phyloP scores from a whole-genome alignment of 208 protist species.

The Trypanosoma mega region DNA sequence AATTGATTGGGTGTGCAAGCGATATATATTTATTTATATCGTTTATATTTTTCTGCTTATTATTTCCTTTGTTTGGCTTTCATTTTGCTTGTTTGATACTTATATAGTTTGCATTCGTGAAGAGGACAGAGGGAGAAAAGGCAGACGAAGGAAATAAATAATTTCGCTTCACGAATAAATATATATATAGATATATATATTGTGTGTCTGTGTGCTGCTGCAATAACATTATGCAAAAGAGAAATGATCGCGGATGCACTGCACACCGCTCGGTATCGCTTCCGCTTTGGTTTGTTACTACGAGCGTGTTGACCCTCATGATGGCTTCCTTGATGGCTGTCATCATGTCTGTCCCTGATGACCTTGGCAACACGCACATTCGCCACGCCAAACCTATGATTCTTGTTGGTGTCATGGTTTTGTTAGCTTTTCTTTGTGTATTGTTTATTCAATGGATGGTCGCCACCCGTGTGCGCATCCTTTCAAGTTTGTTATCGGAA shows the following conservation, averaged over 20 bases:
- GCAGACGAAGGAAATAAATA: background rate
- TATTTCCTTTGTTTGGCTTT: background rate
- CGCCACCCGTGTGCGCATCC: background rate
- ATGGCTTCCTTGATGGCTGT: conserved; percentile 4
- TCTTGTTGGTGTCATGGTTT: conserved; percentile 7
- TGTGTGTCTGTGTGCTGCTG: too few species aligned
- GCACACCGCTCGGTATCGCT: background rate
- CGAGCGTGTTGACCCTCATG: background rate
- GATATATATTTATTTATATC: background rate
- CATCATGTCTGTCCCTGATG: conserved; percentile 5
- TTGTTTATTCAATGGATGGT: conserved; percentile 9
- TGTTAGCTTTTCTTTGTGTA: conserved; percentile 3
- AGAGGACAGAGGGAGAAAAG: background rate
- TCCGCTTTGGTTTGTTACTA: background rate
- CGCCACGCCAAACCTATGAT: conserved; percentile 10
- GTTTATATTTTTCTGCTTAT: background rate
- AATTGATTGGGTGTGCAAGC: too few species aligned
- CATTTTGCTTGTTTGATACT: background rate
- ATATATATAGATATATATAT: too few species aligned
- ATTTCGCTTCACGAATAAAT: too few species aligned
- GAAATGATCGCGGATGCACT: background rate
- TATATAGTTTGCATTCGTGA: background rate
- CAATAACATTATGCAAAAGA: background rate
- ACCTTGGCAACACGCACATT: background rate
- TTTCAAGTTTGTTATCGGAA: conserved; percentile 8